phyloP scores from a whole-genome alignment of 2,329 filamentous ascomycete species.

The Lithohypha guttulata region DNA sequence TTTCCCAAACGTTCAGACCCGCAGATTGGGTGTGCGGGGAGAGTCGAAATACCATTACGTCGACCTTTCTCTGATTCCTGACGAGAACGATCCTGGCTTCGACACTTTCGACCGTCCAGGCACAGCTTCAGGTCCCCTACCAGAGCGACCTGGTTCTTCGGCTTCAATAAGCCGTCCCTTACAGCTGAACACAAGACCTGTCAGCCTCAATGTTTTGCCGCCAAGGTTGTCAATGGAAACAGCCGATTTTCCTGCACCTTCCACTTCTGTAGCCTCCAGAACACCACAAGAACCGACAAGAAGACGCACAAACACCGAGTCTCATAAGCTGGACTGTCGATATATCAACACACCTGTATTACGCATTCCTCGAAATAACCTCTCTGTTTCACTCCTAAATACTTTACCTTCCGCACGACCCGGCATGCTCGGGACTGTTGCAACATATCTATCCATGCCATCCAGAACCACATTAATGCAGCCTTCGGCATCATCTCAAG shows the following conservation, averaged over 20 bases:
- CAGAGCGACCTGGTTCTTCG: constrained; percentile 15
- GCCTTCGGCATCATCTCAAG: constrained; percentile 50
- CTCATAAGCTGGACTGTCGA: constrained; percentile 18
- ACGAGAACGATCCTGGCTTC: constrained; percentile 19
- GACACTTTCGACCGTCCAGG: constrained; percentile 13
- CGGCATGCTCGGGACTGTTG: constrained; percentile 26
- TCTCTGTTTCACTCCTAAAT: constrained; percentile 15
- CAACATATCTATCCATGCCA: constrained; percentile 36
- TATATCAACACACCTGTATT: constrained; percentile 20
- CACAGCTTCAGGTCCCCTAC: constrained; percentile 14
- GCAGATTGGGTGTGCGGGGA: constrained; percentile 80
- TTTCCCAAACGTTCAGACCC: constrained; percentile 87
- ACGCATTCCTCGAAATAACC: constrained; percentile 13
- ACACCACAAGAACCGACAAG: constrained; percentile 1
- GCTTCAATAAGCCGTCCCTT: background rate
- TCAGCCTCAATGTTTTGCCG: constrained; percentile 3
- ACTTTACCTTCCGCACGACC: constrained; percentile 22
- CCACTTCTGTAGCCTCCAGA: constrained; percentile 14
- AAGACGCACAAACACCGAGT: background rate
- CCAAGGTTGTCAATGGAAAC: constrained; percentile 22
- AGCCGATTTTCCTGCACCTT: constrained; percentile 25
- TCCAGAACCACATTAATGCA: constrained; percentile 21
- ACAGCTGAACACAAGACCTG: background rate
- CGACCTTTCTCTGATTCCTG: constrained; percentile 32
- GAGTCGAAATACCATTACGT: constrained; percentile 97